Conservation (phyloP, 2,329 filamentous ascomycete species). For the Scleromitrula shiraiana region DNA sequence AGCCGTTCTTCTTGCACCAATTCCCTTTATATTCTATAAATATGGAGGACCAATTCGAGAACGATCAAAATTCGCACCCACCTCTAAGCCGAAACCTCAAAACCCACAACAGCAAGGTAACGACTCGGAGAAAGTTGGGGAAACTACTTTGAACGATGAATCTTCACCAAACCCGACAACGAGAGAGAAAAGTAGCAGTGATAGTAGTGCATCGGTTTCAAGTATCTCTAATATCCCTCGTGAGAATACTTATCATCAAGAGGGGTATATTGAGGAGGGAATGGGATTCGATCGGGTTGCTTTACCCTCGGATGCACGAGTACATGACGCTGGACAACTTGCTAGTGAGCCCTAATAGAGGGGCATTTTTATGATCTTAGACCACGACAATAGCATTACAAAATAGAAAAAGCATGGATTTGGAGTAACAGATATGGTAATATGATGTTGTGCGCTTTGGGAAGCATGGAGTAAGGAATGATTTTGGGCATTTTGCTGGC, state of each 20-base stretch:
- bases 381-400: constrained; percentile 25
- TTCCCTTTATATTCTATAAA: constrained; percentile 27
- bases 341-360: background rate
- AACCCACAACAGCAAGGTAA: background rate
- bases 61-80: constrained; percentile 27
- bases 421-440: too few species aligned
- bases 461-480: too few species aligned
- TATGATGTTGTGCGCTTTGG: too few species aligned
- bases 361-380: constrained; percentile 21
- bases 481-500: too few species aligned
- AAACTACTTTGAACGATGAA: too few species aligned
- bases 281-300: constrained; percentile 3
- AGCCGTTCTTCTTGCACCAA: constrained; percentile 32
- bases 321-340: constrained; percentile 2
- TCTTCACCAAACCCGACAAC: background rate
- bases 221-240: constrained; percentile 29
- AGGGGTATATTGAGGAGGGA: constrained; percentile 6
- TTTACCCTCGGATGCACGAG: background rate
- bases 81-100: background rate
- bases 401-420: too few species aligned
- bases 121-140: background rate
- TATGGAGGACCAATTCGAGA: constrained; percentile 25
- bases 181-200: background rate
- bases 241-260: constrained; percentile 7
- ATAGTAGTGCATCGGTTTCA: constrained; percentile 29